phyloP scores from a whole-genome alignment of 129 eudicot genomes.

The Arctium minus region DNA sequence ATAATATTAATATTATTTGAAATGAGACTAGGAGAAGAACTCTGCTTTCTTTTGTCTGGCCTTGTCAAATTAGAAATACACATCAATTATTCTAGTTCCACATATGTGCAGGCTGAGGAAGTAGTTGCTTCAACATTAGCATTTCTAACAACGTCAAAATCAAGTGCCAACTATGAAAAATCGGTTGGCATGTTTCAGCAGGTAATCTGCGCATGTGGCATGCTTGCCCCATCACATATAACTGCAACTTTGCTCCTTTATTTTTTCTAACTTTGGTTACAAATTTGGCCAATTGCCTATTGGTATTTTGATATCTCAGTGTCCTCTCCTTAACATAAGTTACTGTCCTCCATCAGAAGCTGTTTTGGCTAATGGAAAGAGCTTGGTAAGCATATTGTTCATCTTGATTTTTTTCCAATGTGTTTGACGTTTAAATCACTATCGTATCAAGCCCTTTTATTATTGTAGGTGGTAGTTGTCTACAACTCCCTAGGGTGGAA shows the following conservation, averaged over 20 bases:
- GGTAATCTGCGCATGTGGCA: constrained; percentile 29
- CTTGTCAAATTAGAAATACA: neutral
- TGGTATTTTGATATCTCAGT: constrained; percentile 42
- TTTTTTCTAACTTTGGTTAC: constrained; percentile 8
- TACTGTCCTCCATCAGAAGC: constrained; percentile 93
- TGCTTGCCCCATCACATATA: neutral
- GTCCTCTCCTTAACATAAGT: constrained; percentile 88
- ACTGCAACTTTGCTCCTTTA: neutral
- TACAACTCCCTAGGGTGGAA: constrained; percentile 93
- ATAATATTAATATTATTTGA: neutral
- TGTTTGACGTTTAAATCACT: neutral
- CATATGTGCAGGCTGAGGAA: constrained; percentile 66
- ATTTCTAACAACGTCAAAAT: constrained; percentile 38
- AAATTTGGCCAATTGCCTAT: constrained; percentile 10
- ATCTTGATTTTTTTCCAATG: neutral
- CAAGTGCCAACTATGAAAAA: constrained; percentile 23
- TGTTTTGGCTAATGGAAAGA: constrained; percentile 59
- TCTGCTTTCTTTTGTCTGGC: neutral
- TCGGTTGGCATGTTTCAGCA: constrained; percentile 57
- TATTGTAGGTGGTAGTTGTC: constrained; percentile 58
- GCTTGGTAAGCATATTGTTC: constrained; percentile 49
- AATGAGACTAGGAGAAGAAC: neutral
- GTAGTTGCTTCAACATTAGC: constrained; percentile 71
- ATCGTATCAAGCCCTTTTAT: constrained; percentile 9
- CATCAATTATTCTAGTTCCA: constrained; percentile 1